phyloP scores from a whole-genome alignment of 164 flowering plant species.

The Annona cherimola region DNA sequence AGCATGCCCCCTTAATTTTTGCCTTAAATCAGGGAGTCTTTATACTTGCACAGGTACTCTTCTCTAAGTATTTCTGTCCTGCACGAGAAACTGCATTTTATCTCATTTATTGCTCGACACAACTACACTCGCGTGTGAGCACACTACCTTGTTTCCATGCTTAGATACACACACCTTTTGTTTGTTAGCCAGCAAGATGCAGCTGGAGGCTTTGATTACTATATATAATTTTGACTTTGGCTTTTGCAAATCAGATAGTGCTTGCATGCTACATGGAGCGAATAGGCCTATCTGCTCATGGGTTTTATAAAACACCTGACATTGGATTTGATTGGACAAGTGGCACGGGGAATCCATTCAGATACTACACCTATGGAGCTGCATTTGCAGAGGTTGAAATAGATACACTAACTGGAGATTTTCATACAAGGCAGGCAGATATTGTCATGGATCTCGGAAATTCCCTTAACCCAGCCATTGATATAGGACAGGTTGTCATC shows the following conservation, averaged over 20 bases:
- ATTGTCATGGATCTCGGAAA: constrained; percentile 82
- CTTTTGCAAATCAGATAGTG: constrained; percentile 44
- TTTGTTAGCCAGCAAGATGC: not conserved
- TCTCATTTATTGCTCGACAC: not conserved
- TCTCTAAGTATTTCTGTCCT: not conserved
- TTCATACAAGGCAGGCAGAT: constrained; percentile 75
- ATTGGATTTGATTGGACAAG: constrained; percentile 81
- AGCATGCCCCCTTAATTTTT: not conserved
- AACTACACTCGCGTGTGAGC: too few species aligned
- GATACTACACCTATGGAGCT: constrained; percentile 92
- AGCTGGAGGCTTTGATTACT: too few species aligned
- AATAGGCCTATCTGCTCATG: constrained; percentile 94
- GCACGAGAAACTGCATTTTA: not conserved
- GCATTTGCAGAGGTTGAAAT: constrained; percentile 97
- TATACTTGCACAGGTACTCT: too few species aligned
- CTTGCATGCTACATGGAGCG: constrained; percentile 65
- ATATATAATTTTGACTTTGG: not conserved
- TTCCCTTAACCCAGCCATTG: constrained; percentile 93
- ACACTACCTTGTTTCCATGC: too few species aligned
- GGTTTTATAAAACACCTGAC: constrained; percentile 80
- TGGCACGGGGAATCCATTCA: constrained; percentile 80
- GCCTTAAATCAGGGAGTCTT: not conserved
- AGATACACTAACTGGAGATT: constrained; percentile 94
- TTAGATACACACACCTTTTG: too few species aligned
- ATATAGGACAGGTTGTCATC: constrained; percentile 83